A percentile compares a stretch with the other conserved stretches of the same genome.
phyloP scores from a whole-genome alignment of 2,329 filamentous ascomycete species.

The Aspergillus awamori region DNA sequence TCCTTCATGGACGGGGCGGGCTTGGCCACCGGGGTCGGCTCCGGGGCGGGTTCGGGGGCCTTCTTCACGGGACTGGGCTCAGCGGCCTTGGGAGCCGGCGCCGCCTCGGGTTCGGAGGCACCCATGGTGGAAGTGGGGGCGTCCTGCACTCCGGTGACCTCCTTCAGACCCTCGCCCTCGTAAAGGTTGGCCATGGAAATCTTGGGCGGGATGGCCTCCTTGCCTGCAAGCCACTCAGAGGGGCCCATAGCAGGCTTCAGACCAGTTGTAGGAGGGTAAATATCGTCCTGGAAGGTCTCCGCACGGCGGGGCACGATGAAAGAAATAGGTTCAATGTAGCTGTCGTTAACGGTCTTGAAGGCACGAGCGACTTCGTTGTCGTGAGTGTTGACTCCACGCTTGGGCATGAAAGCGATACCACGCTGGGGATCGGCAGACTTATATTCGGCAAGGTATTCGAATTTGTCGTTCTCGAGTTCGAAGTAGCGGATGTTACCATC shows the following conservation, averaged over 20 bases:
- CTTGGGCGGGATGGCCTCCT: slow-evolving; percentile 82
- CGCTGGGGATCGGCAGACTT: slow-evolving; percentile 95
- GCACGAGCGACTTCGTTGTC: slow-evolving; percentile 95
- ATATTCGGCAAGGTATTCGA: slow-evolving; percentile 95
- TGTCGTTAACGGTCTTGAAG: slow-evolving; percentile 96
- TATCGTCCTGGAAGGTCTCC: slow-evolving; percentile 95
- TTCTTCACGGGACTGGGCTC: slow-evolving; percentile 39
- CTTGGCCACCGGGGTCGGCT: slow-evolving; percentile 42
- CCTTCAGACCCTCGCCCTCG: slow-evolving; percentile 77
- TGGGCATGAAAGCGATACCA: slow-evolving; percentile 90
- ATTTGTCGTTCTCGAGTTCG: slow-evolving; percentile 98
- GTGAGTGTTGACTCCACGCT: slow-evolving; percentile 92
- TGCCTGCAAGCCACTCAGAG: slow-evolving; percentile 83
- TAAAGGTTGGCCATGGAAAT: slow-evolving; percentile 92
- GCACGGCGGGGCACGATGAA: slow-evolving; percentile 94
- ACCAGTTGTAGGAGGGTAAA: slow-evolving; percentile 85
- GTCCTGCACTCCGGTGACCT: slow-evolving; percentile 60
- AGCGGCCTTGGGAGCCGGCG: slow-evolving; percentile 51
- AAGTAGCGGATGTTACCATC: slow-evolving; percentile 99
- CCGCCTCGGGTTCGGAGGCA: slow-evolving; percentile 53
- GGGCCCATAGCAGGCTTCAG: slow-evolving; percentile 77
- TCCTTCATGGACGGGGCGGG: slow-evolving; percentile 74
- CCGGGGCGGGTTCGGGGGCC: slow-evolving; percentile 31
- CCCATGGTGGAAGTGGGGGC: slow-evolving; percentile 38
- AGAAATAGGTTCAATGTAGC: slow-evolving; percentile 93